Percentiles rank a stretch among this genome's conserved stretches.
Conservation (phyloP, 2,329 filamentous ascomycete genomes). For the Sphaerostilbella broomeana region DNA sequence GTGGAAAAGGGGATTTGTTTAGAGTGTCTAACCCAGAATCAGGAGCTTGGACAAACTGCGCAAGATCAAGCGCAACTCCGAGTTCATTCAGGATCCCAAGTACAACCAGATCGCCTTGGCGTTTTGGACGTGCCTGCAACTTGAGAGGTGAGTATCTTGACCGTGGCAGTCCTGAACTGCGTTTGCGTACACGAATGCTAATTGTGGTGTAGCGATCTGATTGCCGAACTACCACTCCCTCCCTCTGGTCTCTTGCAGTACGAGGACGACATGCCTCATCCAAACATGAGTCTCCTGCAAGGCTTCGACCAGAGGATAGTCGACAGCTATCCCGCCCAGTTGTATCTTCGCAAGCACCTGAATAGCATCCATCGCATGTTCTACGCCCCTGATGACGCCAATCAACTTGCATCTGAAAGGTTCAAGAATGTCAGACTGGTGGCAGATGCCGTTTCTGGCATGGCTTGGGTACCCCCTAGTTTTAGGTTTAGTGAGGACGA, state of each 20-base stretch:
- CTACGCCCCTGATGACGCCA: conserved; percentile 40
- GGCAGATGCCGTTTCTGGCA: conserved; percentile 35
- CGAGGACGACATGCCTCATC: conserved; percentile 60
- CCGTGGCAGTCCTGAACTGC: neutral
- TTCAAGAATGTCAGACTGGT: conserved; percentile 43
- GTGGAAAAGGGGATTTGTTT: neutral
- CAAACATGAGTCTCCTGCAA: conserved; percentile 44
- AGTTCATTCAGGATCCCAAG: conserved; percentile 36
- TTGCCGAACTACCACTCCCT: conserved; percentile 70
- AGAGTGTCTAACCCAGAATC: conserved; percentile 3
- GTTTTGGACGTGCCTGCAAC: conserved; percentile 89
- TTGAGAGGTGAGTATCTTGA: conserved; percentile 62
- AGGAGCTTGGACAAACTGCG: conserved; percentile 46
- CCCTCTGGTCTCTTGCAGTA: conserved; percentile 56
- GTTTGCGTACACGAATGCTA: conserved; percentile 4
- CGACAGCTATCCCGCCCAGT: conserved; percentile 55
- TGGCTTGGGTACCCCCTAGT: conserved; percentile 41
- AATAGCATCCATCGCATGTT: conserved; percentile 56
- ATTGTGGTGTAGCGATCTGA: conserved; percentile 63
- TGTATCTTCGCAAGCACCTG: conserved; percentile 57
- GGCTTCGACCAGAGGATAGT: conserved; percentile 43
- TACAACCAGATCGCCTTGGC: conserved; percentile 64
- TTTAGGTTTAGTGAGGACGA: conserved; percentile 61
- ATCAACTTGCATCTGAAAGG: conserved; percentile 26
- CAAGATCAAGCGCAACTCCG: conserved; percentile 30